Conservation (phyloP, 2,329 filamentous ascomycete species). For the Xylaria sp. region DNA sequence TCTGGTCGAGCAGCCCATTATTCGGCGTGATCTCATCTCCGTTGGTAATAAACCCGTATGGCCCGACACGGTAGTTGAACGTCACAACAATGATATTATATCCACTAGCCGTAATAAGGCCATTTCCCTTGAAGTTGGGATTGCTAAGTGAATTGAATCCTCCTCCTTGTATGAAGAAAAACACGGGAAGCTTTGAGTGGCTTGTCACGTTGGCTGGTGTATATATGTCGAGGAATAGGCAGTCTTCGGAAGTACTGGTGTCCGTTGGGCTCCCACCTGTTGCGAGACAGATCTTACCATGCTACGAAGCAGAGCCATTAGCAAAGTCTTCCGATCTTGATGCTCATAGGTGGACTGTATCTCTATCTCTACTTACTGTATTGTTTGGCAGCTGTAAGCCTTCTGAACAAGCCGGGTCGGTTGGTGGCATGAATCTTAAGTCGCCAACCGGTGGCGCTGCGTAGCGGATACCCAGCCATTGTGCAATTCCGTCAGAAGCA, state of each 20-base stretch:
- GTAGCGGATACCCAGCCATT: constrained; percentile 81
- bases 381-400: constrained; percentile 64
- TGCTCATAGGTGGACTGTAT: constrained; percentile 23
- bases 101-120: constrained; percentile 68
- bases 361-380: constrained; percentile 54
- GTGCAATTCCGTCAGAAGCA: constrained; percentile 66
- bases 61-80: constrained; percentile 81
- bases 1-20: constrained; percentile 76
- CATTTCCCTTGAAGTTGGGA: constrained; percentile 68
- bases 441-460: constrained; percentile 74
- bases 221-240: constrained; percentile 74
- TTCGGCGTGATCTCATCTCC: constrained; percentile 69
- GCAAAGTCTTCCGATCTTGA: background rate
- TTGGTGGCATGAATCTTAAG: constrained; percentile 74
- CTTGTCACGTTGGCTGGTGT: constrained; percentile 65
- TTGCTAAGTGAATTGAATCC: constrained; percentile 65
- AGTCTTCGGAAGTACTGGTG: constrained; percentile 65
- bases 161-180: constrained; percentile 68
- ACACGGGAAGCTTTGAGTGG: constrained; percentile 70
- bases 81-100: constrained; percentile 75
- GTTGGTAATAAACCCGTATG: constrained; percentile 76
- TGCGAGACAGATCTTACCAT: constrained; percentile 45
- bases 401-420: constrained; percentile 64
- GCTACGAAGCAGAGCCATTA: constrained; percentile 35
- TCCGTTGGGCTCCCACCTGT: constrained; percentile 39